These are phyloP conservation scores for Exidia glandulosa DNA, from an alignment of 768 basidiomycete species.

Conservation along the genomic window DNA sequence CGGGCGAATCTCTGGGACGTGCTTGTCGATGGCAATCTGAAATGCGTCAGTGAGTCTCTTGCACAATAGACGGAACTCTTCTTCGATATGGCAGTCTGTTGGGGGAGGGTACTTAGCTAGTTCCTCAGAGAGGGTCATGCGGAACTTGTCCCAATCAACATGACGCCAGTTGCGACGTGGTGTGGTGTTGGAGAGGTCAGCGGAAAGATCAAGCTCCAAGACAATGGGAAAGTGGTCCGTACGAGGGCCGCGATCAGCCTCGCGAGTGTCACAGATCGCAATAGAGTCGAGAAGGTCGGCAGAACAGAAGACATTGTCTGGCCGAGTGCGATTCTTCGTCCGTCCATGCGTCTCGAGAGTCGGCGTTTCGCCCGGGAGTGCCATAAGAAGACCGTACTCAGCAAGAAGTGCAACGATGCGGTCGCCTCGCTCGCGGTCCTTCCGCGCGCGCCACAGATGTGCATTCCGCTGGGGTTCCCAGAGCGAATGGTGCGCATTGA, in stretches of 20 bases:
- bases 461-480: slow-evolving; percentile 26
- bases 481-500: slow-evolving; percentile 30
- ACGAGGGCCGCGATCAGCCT: slow-evolving; percentile 5
- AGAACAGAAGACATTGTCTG: slow-evolving; percentile 34
- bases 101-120: not conserved
- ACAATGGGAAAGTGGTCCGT: slow-evolving; percentile 34
- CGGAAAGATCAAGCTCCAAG: slow-evolving; percentile 13
- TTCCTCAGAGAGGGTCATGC: slow-evolving; percentile 8
- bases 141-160: slow-evolving; percentile 22
- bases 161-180: slow-evolving; percentile 16
- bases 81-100: not conserved
- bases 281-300: slow-evolving; percentile 9
- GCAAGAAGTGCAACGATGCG: slow-evolving; percentile 24
- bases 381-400: slow-evolving; percentile 21
- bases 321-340: slow-evolving; percentile 24
- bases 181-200: not conserved
- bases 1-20: slow-evolving; percentile 11
- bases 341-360: slow-evolving; percentile 20
- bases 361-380: slow-evolving; percentile 21
- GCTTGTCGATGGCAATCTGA: slow-evolving; percentile 6
- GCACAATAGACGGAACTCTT: slow-evolving; percentile 6
- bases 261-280: slow-evolving; percentile 17
- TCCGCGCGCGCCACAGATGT: slow-evolving; percentile 9
- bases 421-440: slow-evolving; percentile 8
- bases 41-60: slow-evolving; percentile 9